Base-by-base conservation (phyloP, 2,329 filamentous ascomycete genomes). In the Neofusicoccum sp. region DNA sequence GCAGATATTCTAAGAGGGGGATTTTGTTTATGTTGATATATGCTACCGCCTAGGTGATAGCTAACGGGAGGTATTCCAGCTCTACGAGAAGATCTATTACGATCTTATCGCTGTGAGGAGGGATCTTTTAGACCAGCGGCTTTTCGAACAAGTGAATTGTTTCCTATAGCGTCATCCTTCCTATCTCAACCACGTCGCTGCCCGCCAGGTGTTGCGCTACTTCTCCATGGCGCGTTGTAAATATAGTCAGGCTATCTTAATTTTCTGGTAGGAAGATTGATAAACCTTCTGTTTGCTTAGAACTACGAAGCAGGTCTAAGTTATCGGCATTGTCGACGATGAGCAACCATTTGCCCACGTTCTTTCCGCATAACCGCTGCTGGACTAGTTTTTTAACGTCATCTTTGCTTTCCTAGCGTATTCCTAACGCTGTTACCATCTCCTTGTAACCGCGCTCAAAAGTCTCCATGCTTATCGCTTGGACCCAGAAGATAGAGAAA, bases 21-120 rank as follows among this genome's bases (percentile, higher is more conserved):
- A 58, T 65, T 16, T 63, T 51, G 57, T 66, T 74, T 20, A 64
- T 64, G 53, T 69, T 69, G 58, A 79, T 73, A 57, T 70, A 79
- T 6, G 62, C 65, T 41, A 49, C 61, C 30, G 64, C 64, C 33
- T 65, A 61, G 4, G 64, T 60, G 38, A 65, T 65, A 33, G 63
- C 63, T n/a, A 65, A 61, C n/a, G 62, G 31, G n/a, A 65, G 58
- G 36, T 53, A 63, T 60, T 60, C 56, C 34, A 67, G 63, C 45
- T 56, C 70, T 68, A 69, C 51, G 2, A 79, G 64, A 26, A 78
- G 59, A 14, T 63, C 53, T 3, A 62, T 43, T 44, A 65, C 62
- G 44, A 61, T 61, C 40, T 44, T n/a, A 40, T 64, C 51, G 16
- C 65, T 41, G 9, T 48, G 36, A 38, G 34, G 48, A 53, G 48